phyloP scores from a whole-genome alignment of 495 filamentous ascomycete genomes.

The Podospora fimiseda region DNA sequence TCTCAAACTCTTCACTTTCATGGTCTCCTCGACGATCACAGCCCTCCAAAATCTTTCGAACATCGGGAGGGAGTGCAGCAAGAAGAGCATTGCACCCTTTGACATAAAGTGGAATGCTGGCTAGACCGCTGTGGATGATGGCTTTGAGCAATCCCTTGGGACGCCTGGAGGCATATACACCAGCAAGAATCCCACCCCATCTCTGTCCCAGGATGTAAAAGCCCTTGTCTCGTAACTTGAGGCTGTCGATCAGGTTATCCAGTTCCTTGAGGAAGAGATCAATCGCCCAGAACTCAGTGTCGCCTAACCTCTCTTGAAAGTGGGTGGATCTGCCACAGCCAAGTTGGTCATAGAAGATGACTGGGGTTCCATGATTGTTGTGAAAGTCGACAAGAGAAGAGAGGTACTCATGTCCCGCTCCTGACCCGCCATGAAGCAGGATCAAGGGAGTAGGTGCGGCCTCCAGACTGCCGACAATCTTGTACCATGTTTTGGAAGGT shows the following conservation, averaged over 20 bases:
- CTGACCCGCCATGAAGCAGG: conserved; percentile 43
- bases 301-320: conserved; percentile 36
- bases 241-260: conserved; percentile 39
- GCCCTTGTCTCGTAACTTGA: conserved; percentile 25
- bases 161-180: too few species aligned
- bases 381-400: conserved; percentile 30
- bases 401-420: conserved; percentile 38
- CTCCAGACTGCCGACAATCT: conserved; percentile 1
- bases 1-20: conserved; percentile 15
- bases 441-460: neutral
- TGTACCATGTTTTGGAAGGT: conserved; percentile 22
- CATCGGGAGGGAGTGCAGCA: conserved; percentile 3
- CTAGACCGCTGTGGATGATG: too few species aligned
- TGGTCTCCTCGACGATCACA: neutral
- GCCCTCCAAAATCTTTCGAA: neutral
- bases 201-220: conserved; percentile 43
- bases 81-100: too few species aligned
- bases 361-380: conserved; percentile 23
- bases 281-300: conserved; percentile 41
- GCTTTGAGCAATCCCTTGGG: too few species aligned
- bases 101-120: too few species aligned
- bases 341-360: conserved; percentile 52
- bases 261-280: conserved; percentile 44
- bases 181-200: conserved; percentile 49
- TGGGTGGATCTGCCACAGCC: conserved; percentile 44